Conservation (phyloP, 2,329 filamentous ascomycete genomes). For the Colletotrichum sp. region DNA sequence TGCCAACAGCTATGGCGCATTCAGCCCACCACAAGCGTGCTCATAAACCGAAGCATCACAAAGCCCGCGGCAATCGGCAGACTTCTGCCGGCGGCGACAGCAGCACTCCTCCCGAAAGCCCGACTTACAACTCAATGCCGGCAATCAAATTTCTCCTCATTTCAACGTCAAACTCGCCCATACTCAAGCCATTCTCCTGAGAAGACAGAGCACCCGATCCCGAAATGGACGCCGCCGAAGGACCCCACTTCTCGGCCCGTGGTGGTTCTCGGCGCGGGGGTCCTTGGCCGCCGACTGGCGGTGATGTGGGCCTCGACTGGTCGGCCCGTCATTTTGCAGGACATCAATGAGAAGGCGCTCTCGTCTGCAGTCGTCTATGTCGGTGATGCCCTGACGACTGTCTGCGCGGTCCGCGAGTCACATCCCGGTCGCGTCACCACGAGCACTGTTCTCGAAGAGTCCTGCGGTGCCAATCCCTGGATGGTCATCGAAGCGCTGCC, state of each 20-base stretch:
- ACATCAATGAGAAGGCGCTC: constrained; percentile 26
- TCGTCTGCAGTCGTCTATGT: constrained; percentile 34
- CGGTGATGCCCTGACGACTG: constrained; percentile 33
- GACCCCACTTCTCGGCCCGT: constrained; percentile 40
- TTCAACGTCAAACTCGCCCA: neutral
- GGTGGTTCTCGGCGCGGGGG: constrained; percentile 43
- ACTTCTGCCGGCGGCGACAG: neutral
- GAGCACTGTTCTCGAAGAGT: constrained; percentile 25
- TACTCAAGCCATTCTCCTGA: constrained; percentile 8
- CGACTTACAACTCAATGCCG: constrained; percentile 1
- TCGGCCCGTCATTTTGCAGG: constrained; percentile 32
- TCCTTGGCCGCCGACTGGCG: constrained; percentile 43
- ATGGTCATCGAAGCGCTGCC: constrained; percentile 36
- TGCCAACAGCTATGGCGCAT: constrained; percentile 15
- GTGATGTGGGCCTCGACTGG: constrained; percentile 32
- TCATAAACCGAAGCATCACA: neutral
- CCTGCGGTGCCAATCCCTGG: constrained; percentile 26
- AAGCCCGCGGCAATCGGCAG: neutral
- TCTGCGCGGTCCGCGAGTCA: constrained; percentile 30
- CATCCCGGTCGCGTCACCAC: constrained; percentile 30
- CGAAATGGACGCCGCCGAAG: constrained; percentile 26
- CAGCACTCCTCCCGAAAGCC: neutral
- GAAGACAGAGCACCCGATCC: neutral
- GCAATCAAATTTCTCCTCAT: constrained; percentile 4
- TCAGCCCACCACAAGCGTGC: neutral